phyloP scores from a whole-genome alignment of 306 rosid genomes.

The Sesbania bispinosa region DNA sequence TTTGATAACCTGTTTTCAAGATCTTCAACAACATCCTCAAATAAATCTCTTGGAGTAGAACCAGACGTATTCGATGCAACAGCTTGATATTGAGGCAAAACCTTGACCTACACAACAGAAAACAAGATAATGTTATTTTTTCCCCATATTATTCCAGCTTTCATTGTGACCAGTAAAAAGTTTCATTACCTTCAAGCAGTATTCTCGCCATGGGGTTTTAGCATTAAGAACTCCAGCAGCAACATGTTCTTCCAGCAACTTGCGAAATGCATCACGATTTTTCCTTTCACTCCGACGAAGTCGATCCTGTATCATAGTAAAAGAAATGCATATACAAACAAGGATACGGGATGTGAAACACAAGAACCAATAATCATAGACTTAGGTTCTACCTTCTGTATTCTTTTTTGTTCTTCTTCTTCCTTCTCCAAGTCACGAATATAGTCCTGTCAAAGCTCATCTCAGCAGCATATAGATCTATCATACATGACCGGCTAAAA shows the following conservation, averaged over 20 bases:
- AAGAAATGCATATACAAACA: background rate
- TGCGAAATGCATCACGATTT: slow-evolving; percentile 94
- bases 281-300: slow-evolving; percentile 83
- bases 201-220: slow-evolving; percentile 87
- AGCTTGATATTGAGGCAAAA: slow-evolving; percentile 87
- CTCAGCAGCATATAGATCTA: slow-evolving; percentile 29
- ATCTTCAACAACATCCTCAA: slow-evolving; percentile 79
- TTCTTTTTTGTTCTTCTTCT: slow-evolving; percentile 86
- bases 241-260: slow-evolving; percentile 79
- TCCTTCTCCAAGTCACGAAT: slow-evolving; percentile 95
- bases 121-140: slow-evolving; percentile 7
- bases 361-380: background rate
- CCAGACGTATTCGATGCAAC: slow-evolving; percentile 86
- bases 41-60: slow-evolving; percentile 93
- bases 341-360: slow-evolving; percentile 25
- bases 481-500: slow-evolving; percentile 22
- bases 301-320: slow-evolving; percentile 52
- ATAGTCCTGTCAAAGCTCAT: slow-evolving; percentile 67
- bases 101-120: slow-evolving; percentile 60
- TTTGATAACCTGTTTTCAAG: slow-evolving; percentile 64
- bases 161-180: background rate
- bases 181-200: slow-evolving; percentile 69
- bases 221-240: slow-evolving; percentile 69
- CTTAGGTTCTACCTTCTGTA: slow-evolving; percentile 61
- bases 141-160: slow-evolving; percentile 3